Evolutionary conservation across 2,329 filamentous ascomycete species (phyloP).

Genomic region (Fusarium sp.): DNA sequence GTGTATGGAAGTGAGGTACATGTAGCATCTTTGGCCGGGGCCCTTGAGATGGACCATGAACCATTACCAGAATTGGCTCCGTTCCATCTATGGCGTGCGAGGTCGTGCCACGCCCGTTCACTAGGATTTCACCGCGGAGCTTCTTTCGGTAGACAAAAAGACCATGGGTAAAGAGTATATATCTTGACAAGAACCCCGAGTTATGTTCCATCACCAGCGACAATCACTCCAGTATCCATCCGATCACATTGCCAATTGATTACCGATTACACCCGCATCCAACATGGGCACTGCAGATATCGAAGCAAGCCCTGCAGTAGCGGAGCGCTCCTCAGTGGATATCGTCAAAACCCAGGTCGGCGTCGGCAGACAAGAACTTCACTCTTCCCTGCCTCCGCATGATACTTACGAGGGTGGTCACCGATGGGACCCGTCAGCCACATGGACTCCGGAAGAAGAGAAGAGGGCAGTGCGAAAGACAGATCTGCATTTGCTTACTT

Average conservation of each 20-base stretch:
- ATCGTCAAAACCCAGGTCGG: constrained; percentile 40
- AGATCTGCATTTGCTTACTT: constrained; percentile 53
- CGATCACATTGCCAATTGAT: neutral
- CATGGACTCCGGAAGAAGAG: constrained; percentile 69
- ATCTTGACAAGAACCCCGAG: constrained; percentile 30
- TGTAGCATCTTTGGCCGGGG: constrained; percentile 3
- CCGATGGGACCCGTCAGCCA: constrained; percentile 52
- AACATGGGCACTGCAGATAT: constrained; percentile 44
- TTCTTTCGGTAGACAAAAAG: constrained; percentile 29
- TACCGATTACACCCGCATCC: neutral
- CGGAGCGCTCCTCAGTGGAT: constrained; percentile 39
- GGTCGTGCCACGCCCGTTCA: constrained; percentile 34
- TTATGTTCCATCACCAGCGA: constrained; percentile 7
- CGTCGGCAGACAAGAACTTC: constrained; percentile 53
- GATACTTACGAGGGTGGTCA: constrained; percentile 54
- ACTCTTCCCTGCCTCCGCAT: constrained; percentile 43
- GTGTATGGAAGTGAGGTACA: neutral
- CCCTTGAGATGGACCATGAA: constrained; percentile 4
- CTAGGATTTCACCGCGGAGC: constrained; percentile 24
- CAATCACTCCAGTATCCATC: neutral
- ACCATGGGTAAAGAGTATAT: constrained; percentile 32
- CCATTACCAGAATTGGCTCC: constrained; percentile 30
- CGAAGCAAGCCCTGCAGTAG: constrained; percentile 40
- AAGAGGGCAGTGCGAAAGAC: constrained; percentile 64
- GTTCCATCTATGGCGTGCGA: constrained; percentile 41